Percentiles rank a stretch among this genome's conserved stretches.
These are phyloP conservation scores for Micromonas commoda DNA, from an alignment of 139 green algal genomes.

Conservation along the genomic window DNA sequence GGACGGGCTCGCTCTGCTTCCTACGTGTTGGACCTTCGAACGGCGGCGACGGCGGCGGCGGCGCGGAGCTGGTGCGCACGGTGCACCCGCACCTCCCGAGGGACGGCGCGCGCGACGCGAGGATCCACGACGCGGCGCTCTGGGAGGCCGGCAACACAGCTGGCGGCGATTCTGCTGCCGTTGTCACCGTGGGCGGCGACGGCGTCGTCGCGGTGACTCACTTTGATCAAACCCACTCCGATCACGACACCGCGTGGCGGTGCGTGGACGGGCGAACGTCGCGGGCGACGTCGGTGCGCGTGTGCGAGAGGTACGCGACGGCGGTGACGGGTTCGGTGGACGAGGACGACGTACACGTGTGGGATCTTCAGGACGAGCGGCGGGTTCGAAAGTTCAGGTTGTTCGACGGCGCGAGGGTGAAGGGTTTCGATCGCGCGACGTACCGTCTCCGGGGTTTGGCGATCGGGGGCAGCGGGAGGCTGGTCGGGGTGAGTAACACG, in stretches of 20 bases:
- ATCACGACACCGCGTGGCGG: background rate
- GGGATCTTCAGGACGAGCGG: background rate
- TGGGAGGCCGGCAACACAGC: too few species aligned
- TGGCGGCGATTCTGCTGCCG: too few species aligned
- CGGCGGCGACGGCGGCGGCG: too few species aligned
- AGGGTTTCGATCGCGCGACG: too few species aligned
- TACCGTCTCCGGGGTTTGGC: background rate
- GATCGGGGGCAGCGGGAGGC: background rate
- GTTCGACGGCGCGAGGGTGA: too few species aligned
- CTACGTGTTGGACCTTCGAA: too few species aligned
- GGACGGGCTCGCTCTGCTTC: too few species aligned
- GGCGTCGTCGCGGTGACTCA: background rate
- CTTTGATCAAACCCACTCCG: background rate
- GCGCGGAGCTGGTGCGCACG: too few species aligned
- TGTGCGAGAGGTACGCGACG: background rate
- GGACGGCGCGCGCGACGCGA: background rate
- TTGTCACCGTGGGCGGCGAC: background rate
- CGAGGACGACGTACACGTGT: background rate
- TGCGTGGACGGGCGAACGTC: background rate
- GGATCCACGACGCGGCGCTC: background rate
- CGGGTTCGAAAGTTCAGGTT: background rate
- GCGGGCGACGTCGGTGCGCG: background rate
- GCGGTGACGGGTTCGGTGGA: background rate
- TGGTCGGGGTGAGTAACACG: background rate
- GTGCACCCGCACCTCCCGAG: too few species aligned